These are phyloP conservation scores for Leucaena leucocephala DNA, from an alignment of 306 rosid species.

Conservation along the genomic window DNA sequence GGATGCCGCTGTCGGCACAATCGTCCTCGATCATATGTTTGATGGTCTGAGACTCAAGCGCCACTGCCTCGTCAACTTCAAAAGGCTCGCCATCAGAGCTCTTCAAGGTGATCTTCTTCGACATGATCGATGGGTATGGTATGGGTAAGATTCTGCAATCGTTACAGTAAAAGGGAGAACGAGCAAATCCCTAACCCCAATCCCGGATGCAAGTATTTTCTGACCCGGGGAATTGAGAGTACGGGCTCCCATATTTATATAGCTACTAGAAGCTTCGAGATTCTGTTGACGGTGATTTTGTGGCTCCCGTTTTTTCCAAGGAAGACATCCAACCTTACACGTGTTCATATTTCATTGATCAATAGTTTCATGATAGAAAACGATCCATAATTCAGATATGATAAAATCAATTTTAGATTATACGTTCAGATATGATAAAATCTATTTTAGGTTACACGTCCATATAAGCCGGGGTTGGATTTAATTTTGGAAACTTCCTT, in stretches of 20 bases:
- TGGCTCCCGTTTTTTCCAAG: conserved; percentile 15
- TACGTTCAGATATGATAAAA: not conserved
- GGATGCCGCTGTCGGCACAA: conserved; percentile 55
- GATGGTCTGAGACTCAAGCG: conserved; percentile 61
- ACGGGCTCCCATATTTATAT: conserved; percentile 7
- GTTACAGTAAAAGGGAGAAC: not conserved
- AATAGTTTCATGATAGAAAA: not conserved
- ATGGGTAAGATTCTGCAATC: not conserved
- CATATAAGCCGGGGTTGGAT: too few species aligned
- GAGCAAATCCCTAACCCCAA: conserved; percentile 35
- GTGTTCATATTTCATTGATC: not conserved
- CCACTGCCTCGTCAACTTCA: conserved; percentile 56
- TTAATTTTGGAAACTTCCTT: not conserved
- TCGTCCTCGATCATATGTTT: conserved; percentile 61
- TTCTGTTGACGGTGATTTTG: not conserved
- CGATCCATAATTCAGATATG: not conserved
- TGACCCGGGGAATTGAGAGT: not conserved
- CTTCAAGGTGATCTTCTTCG: conserved; percentile 53
- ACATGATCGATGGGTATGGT: conserved; percentile 11
- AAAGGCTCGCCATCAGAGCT: conserved; percentile 62
- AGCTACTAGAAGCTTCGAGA: not conserved
- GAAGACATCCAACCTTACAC: not conserved
- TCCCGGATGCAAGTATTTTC: not conserved
- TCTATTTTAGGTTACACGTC: not conserved
- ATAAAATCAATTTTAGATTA: not conserved